Conservation (phyloP, 2,329 filamentous ascomycete species). For the Arthrobotrys conoides region DNA sequence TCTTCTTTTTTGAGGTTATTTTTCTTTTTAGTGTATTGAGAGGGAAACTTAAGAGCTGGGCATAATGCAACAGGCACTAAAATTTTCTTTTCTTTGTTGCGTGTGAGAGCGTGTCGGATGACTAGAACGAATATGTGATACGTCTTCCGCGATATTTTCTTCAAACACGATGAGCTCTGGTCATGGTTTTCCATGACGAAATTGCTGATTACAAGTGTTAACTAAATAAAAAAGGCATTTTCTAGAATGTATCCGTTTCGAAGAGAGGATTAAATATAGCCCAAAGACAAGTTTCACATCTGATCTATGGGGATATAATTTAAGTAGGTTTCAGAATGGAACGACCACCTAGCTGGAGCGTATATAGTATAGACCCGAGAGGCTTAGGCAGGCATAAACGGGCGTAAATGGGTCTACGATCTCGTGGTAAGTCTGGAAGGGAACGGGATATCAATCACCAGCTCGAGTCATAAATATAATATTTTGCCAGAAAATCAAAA, state of each 20-base stretch:
- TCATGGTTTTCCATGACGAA: constrained; percentile 2
- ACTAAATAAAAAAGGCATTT: no score
- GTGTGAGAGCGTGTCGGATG: constrained; percentile 38
- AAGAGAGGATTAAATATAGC: constrained; percentile 2
- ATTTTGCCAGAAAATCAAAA: no score
- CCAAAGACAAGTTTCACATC: constrained; percentile 28
- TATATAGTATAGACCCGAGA: constrained; percentile 1
- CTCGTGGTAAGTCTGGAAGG: constrained; percentile 7
- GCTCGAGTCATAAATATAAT: constrained; percentile 2
- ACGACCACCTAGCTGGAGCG: constrained; percentile 1
- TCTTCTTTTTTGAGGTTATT: constrained; percentile 14
- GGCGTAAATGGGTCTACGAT: constrained; percentile 4
- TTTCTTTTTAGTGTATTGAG: constrained; percentile 34
- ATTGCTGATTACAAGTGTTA: constrained; percentile 1
- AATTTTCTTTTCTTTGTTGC: constrained; percentile 19
- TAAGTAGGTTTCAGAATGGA: background rate
- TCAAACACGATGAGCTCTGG: constrained; percentile 31
- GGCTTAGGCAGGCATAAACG: constrained; percentile 22
- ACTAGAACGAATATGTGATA: constrained; percentile 10
- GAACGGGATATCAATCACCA: background rate
- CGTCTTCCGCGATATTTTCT: constrained; percentile 30
- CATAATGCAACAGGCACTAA: constrained; percentile 29
- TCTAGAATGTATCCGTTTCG: constrained; percentile 45
- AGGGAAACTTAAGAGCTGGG: background rate
- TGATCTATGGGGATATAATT: constrained; percentile 3